Evolutionary conservation across 371 early-diverging fungal species (phyloP), one percentile per base, ranked within the genome.

Genomic region (Mucor mucedo): DNA sequence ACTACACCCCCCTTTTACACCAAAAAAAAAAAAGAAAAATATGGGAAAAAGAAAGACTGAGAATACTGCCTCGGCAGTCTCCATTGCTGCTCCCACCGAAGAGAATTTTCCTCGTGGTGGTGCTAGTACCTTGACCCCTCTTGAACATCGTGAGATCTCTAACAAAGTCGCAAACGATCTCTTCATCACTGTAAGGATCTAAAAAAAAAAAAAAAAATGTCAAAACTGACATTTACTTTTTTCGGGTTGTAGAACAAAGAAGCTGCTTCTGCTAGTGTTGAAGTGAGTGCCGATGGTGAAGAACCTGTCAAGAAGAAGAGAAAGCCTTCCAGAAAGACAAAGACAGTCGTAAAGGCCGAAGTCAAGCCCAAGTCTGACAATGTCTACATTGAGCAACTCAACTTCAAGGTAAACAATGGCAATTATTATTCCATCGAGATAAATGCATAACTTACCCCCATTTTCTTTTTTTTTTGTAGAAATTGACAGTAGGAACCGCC

Each of bases 91-190:
- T 5, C 30, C 55, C 16, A 68, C 68, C 9, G 79, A 79, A 66
- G 70, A 75, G 41, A 72, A 86, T 61, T 94, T 94, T 65, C 93
- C 92, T 65, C 87, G 95, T 64, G 95, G 95, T 48, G 95, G 95
- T 29, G 87, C 89, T 7, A 82, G 87, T 45, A 87, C 84, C 3
- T 77, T 94, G 66, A 93, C 93, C 2, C 92, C 94, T 47, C 83
- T 94, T 28, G 95, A 94, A 73, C 87, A 87, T 76, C 86, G 90
- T 45, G 92, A 94, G 63, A 83, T 93, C 45, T 68, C 86, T 29
- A 85, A 84, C 65, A 86, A 91, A 65, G 95, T 89, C 21, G 89
- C 90, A 35, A 71, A 74, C 50, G 90, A 89, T 66, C 79, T 88
- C 52, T 79, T 86, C 62, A 62, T 53, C 41, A 59, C 60, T 42